phyloP scores from a whole-genome alignment of 176 grass and related monocot genomes.

The Oryza meyeriana region DNA sequence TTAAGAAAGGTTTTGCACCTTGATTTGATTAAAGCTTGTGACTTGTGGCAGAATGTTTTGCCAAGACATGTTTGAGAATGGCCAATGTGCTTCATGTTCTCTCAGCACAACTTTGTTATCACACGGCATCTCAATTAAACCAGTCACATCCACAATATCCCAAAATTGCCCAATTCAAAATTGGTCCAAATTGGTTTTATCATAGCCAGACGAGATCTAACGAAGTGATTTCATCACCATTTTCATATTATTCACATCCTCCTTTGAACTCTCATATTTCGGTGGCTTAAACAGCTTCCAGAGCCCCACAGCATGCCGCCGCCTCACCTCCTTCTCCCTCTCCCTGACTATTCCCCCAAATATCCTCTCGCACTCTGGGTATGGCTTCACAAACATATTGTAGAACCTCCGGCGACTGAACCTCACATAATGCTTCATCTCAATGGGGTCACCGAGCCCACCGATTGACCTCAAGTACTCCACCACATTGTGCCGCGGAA shows the following conservation, averaged over 20 bases:
- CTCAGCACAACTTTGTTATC: background rate
- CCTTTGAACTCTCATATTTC: slow-evolving; percentile 33
- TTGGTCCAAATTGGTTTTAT: background rate
- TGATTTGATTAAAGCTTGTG: background rate
- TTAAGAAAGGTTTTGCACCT: background rate
- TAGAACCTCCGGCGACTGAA: slow-evolving; percentile 73
- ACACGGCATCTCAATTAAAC: background rate
- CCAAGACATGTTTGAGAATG: background rate
- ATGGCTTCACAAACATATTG: slow-evolving; percentile 88
- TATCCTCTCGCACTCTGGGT: slow-evolving; percentile 75
- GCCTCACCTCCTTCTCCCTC: slow-evolving; percentile 31
- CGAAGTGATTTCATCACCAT: slow-evolving; percentile 45
- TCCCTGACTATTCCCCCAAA: slow-evolving; percentile 43
- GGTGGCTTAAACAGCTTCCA: slow-evolving; percentile 82
- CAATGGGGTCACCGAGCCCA: slow-evolving; percentile 56
- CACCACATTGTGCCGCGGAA: slow-evolving; percentile 74
- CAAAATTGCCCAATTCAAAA: background rate
- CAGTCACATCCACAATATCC: background rate
- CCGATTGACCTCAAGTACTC: slow-evolving; percentile 43
- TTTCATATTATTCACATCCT: slow-evolving; percentile 73
- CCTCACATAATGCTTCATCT: slow-evolving; percentile 83
- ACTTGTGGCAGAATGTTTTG: background rate
- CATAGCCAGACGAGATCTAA: background rate
- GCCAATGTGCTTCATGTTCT: background rate
- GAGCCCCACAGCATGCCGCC: slow-evolving; percentile 38